These are phyloP conservation scores for Athelia psychrophila DNA, from an alignment of 1,284 basidiomycete species.

Conservation along the genomic window DNA sequence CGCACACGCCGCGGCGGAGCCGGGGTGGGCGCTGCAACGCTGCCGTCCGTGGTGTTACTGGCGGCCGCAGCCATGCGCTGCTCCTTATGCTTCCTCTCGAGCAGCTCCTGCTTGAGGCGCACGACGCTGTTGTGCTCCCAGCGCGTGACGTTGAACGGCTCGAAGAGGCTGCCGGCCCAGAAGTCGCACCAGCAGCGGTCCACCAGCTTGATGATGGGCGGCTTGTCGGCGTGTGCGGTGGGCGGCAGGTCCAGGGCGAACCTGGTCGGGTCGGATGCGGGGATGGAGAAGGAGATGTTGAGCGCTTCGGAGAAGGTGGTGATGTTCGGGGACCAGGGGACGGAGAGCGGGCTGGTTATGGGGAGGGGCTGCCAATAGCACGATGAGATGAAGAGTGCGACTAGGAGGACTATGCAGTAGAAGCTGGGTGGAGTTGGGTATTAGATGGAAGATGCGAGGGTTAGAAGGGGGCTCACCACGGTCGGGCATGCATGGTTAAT, in stretches of 20 bases:
- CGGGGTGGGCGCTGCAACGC: background rate
- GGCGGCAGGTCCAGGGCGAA: too few species aligned
- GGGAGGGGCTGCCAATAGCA: slow-evolving; percentile 84
- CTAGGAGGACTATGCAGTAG: slow-evolving; percentile 77
- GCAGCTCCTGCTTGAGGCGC: slow-evolving; percentile 42
- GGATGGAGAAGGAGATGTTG: slow-evolving; percentile 33
- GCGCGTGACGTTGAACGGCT: slow-evolving; percentile 66
- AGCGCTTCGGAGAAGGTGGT: slow-evolving; percentile 68
- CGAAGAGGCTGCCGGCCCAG: slow-evolving; percentile 55
- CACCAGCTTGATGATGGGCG: slow-evolving; percentile 53
- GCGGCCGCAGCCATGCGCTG: slow-evolving; percentile 7
- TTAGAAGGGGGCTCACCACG: slow-evolving; percentile 53
- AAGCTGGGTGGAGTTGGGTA: slow-evolving; percentile 45
- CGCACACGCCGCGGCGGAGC: slow-evolving; percentile 4
- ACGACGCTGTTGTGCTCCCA: slow-evolving; percentile 68
- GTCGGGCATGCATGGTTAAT: slow-evolving; percentile 71
- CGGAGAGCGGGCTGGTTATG: slow-evolving; percentile 53
- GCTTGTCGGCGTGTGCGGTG: slow-evolving; percentile 15
- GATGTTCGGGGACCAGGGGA: slow-evolving; percentile 63
- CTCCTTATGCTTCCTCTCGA: slow-evolving; percentile 18
- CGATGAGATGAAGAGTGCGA: slow-evolving; percentile 76
- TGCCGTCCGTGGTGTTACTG: slow-evolving; percentile 1
- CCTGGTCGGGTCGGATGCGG: slow-evolving; percentile 25
- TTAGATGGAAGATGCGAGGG: slow-evolving; percentile 2
- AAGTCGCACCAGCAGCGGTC: slow-evolving; percentile 85